phyloP scores from a whole-genome alignment of 768 basidiomycete genomes.

The Stropharia rugosoannulata region DNA sequence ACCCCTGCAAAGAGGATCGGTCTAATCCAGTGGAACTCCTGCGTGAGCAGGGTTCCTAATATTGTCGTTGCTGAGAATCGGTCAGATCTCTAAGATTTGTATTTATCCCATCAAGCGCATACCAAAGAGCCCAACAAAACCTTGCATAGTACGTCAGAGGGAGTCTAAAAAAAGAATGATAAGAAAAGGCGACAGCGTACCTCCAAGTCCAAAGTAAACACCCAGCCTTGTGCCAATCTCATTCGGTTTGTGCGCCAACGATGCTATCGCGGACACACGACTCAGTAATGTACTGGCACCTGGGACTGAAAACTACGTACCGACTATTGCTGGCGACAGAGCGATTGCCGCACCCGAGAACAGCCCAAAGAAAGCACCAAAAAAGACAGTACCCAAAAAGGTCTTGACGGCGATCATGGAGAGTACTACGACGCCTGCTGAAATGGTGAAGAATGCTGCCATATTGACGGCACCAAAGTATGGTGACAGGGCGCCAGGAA shows the following conservation, averaged over 20 bases:
- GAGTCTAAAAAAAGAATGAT: not conserved
- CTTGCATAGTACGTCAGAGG: conserved; percentile 3
- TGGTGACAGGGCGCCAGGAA: conserved; percentile 43
- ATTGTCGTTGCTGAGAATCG: conserved; percentile 40
- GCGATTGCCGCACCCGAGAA: conserved; percentile 42
- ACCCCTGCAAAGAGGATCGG: conserved; percentile 41
- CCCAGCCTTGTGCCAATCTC: conserved; percentile 52
- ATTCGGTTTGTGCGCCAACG: conserved; percentile 36
- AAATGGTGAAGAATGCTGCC: conserved; percentile 31
- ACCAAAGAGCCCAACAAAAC: conserved; percentile 37
- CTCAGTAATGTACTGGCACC: no score
- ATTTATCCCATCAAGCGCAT: conserved; percentile 2
- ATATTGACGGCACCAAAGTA: conserved; percentile 44
- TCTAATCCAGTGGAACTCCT: conserved; percentile 41
- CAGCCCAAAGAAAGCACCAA: conserved; percentile 42
- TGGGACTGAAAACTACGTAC: conserved; percentile 12
- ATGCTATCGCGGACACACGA: conserved; percentile 1
- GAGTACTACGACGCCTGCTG: conserved; percentile 36
- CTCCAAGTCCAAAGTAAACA: conserved; percentile 40
- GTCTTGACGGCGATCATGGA: conserved; percentile 38
- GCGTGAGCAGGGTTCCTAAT: conserved; percentile 48
- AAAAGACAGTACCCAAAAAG: conserved; percentile 31
- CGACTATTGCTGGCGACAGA: conserved; percentile 28
- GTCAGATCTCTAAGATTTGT: not conserved
- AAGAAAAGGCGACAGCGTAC: conserved; percentile 19